Evolutionary conservation across 2,329 filamentous ascomycete species (phyloP), one percentile per base, ranked within the genome.

Genomic region (Aspergillus clavatus): DNA sequence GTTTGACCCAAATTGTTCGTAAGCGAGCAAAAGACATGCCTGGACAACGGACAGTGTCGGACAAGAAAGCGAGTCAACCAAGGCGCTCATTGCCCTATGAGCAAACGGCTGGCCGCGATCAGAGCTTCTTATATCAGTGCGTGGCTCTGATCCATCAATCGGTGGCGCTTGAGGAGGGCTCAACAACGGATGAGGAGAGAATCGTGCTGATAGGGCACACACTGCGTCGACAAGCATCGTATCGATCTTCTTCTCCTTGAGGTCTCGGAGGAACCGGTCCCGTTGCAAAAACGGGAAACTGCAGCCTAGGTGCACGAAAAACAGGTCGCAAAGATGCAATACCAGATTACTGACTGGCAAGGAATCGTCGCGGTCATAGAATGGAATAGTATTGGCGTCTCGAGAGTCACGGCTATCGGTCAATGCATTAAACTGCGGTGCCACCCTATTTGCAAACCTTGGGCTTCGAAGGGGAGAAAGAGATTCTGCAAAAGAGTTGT

Each of bases 1-100:
- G 53, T 88, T 87, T 8, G 87, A 86, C 1, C 89, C 89, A 55
- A 95, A 95, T 35, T 90, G 85, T 54, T 94, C 88, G 59, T 95
- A 95, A 0, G 88, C 89, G 68, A 95, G 80, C 22, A 95, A 71
- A 8, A 95, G 69, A 39, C 85, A 89, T 0, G 89, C 87, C 57
- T 95, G 89, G 0, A 93, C 87, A 7, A 87, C 88, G 19, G 86
- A 85, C 1, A 94, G 83, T 2, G 84, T 89, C 0, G 89, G 89
- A 50, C 86, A 93, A 0, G 87, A 80, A 51, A 94, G 89, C 0
- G 85, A 86, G 56, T 94, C 87, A 4, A 90, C 83, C 0, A 90
- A 84, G 3, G 86, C 84, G n/a, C 82, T 80, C 65, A 89, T 91
- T 3, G 89, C 89, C 47, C 89, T 78, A 55, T 89, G 85, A 1